Percentiles rank a stretch among this genome's conserved stretches.
Conservation (phyloP, 202 grass and related monocot species). For the Schoenoplectus tabernaemontani region DNA sequence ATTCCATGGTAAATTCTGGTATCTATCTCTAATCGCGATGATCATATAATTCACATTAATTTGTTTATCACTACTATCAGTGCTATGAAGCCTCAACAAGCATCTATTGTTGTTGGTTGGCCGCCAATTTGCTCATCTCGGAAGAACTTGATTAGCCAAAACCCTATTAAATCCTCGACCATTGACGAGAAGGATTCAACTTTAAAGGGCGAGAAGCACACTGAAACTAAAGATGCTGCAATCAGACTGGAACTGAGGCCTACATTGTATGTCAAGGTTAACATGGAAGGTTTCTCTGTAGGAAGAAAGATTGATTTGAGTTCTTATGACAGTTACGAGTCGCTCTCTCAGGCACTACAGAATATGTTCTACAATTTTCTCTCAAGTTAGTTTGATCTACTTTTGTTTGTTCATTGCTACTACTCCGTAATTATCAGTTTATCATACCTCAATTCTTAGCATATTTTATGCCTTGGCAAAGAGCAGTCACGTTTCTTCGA, state of each 20-base stretch:
- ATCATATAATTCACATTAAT: background rate
- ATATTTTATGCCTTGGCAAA: no score
- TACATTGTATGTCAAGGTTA: slow-evolving; percentile 71
- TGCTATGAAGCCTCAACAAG: background rate
- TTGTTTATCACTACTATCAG: background rate
- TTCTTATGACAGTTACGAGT: slow-evolving; percentile 46
- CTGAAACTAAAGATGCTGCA: slow-evolving; percentile 8
- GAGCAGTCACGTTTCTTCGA: no score
- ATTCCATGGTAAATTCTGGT: no score
- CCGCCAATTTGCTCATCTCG: slow-evolving; percentile 47
- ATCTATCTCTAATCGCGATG: no score
- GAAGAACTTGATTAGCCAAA: slow-evolving; percentile 33
- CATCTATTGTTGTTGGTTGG: slow-evolving; percentile 43
- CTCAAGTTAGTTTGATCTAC: slow-evolving; percentile 30
- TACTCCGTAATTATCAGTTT: no score
- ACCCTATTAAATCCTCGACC: background rate
- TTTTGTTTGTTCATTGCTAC: no score
- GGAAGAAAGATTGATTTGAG: slow-evolving; percentile 83
- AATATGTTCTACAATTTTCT: slow-evolving; percentile 73
- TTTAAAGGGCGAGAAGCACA: background rate
- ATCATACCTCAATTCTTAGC: no score
- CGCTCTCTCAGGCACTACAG: slow-evolving; percentile 42
- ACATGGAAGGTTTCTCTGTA: slow-evolving; percentile 59
- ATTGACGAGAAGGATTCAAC: background rate
- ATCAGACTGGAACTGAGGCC: slow-evolving; percentile 2